Evolutionary conservation across 257 asterid species (phyloP).

Genomic region (Solanum medicagineum): DNA sequence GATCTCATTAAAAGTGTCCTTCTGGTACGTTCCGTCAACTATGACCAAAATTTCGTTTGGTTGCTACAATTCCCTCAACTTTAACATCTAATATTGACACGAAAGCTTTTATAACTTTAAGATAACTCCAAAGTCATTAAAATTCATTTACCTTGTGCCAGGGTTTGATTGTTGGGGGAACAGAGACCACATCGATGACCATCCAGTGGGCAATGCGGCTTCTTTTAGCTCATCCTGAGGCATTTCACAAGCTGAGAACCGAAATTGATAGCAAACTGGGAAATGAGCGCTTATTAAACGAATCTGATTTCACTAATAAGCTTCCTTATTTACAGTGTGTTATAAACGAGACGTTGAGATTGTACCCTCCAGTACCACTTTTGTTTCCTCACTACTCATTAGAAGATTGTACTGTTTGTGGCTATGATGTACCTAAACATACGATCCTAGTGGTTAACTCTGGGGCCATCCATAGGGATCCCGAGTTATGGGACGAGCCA

Average conservation of each 20-base stretch:
- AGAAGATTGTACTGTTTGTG: slow-evolving; percentile 22
- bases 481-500: slow-evolving; percentile 35
- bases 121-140: background rate
- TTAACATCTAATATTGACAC: too few species aligned
- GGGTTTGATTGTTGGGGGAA: slow-evolving; percentile 39
- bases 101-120: too few species aligned
- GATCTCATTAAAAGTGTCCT: slow-evolving; percentile 10
- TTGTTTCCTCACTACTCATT: slow-evolving; percentile 37
- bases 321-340: slow-evolving; percentile 42
- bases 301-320: slow-evolving; percentile 24
- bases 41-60: background rate
- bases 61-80: too few species aligned
- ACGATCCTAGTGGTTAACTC: slow-evolving; percentile 32
- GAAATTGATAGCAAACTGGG: slow-evolving; percentile 42
- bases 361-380: slow-evolving; percentile 35
- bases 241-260: slow-evolving; percentile 14
- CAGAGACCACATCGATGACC: slow-evolving; percentile 27
- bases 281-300: slow-evolving; percentile 16
- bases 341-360: slow-evolving; percentile 40
- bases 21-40: slow-evolving; percentile 2
- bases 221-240: slow-evolving; percentile 24
- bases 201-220: slow-evolving; percentile 33
- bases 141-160: background rate
- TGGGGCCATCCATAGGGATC: slow-evolving; percentile 51
- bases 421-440: slow-evolving; percentile 24